Percentiles rank a stretch among this genome's conserved stretches.
phyloP scores from a whole-genome alignment of 768 basidiomycete species.

The Lactifluus hygrophoroides region DNA sequence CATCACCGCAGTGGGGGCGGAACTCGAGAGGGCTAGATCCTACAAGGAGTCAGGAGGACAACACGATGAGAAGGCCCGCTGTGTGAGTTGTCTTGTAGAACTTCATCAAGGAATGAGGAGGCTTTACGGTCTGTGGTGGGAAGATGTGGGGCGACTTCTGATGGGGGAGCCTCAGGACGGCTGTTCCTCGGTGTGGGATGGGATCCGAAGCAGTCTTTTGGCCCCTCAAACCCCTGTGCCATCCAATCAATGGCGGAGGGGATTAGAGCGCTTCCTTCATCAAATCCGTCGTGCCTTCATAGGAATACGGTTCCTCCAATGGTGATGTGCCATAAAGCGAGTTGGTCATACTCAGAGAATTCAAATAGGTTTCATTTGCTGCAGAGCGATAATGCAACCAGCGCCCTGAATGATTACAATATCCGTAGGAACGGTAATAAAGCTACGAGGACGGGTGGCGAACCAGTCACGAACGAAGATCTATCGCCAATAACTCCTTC shows the following conservation, averaged over 20 bases:
- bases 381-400: background rate
- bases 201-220: background rate
- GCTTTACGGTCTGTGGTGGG: conserved; percentile 14
- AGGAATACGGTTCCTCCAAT: background rate
- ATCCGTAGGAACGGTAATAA: background rate
- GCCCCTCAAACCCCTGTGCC: background rate
- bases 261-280: background rate
- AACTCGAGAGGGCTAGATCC: background rate
- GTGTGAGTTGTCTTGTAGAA: conserved; percentile 9
- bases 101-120: conserved; percentile 16
- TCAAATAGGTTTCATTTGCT: conserved; percentile 4
- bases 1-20: conserved; percentile 3
- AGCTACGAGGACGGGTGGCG: background rate
- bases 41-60: background rate
- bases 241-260: background rate
- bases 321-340: background rate
- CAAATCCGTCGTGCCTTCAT: background rate
- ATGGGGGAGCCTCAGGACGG: conserved; percentile 4
- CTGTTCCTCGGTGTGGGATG: conserved; percentile 7
- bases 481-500: conserved; percentile 32
- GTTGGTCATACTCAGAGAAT: background rate
- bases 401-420: background rate
- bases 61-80: background rate
- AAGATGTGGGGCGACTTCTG: conserved; percentile 12
- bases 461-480: conserved; percentile 22